Evolutionary conservation across 768 basidiomycete species (phyloP), one percentile per base, ranked within the genome.

Genomic region (Sistotremastrum suecicum): DNA sequence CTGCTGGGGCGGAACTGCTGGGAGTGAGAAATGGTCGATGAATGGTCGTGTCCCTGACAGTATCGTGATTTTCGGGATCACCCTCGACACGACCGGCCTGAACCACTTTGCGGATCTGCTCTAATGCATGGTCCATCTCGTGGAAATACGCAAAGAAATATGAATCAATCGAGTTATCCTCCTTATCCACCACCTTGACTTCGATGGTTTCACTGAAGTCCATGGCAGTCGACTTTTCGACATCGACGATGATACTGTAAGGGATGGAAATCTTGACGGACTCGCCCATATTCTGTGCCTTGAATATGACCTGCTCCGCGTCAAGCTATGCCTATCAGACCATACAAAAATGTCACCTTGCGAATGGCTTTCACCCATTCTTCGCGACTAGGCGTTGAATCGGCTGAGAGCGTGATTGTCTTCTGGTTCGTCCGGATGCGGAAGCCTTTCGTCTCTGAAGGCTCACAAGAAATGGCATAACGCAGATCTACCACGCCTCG

Each of bases 191-290:
- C 8, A 91, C 88, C 63, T 90, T 90, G 52, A 97, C 74, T 65
- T 97, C 91, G 48, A 99, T 83, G 0, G 91, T 92, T 60, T 95
- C 91, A 51, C 88, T 91, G 57, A 97, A 97, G 58, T 97, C 94
- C 69, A 97, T 81, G 1, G 85, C 84, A 1, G 78, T 72, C 5
- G 86, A 85, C 56, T 78, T 79, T 49, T 94, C 91, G 31, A 97
- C 81, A 53, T 95, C 90, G 41, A 90, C 62, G 49, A 99, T 77
- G 4, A 78, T 76, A 10, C 88, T 81, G 53, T 97, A 89, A 0
- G 94, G 95, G 42, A 99, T 89, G 31, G 91, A 89, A 56, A 99
- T 90, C 87, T 97, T 97, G 53, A 97, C 90, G 54, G 78, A 85
- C 56, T 97, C 90, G 2, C 95, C 94, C 72, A 83, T 83, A 60